Conservation (phyloP, 805 yeast genomes). For the Candida lessepsii region DNA sequence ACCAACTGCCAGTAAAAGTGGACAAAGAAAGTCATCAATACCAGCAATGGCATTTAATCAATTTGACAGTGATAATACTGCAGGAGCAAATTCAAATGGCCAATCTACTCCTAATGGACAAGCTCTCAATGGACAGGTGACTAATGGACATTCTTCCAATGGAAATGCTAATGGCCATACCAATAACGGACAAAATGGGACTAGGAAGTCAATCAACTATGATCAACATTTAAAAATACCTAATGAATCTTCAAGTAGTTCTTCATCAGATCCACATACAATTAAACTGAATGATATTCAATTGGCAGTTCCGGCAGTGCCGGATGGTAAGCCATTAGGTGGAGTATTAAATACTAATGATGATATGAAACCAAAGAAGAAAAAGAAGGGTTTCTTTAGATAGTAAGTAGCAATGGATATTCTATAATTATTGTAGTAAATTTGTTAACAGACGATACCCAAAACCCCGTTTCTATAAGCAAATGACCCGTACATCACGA, state of each 20-base stretch:
- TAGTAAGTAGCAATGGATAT: no score
- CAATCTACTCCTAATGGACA: neutral
- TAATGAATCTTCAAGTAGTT: constrained; percentile 11
- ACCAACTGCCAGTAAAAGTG: constrained; percentile 14
- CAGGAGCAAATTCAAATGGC: neutral
- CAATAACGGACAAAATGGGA: constrained; percentile 14
- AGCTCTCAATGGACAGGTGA: neutral
- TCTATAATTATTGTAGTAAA: no score
- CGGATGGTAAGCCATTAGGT: constrained; percentile 30
- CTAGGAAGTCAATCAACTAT: constrained; percentile 16
- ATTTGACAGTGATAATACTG: constrained; percentile 4
- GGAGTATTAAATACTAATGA: constrained; percentile 16
- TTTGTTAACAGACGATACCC: no score
- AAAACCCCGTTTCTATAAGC: no score
- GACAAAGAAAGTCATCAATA: constrained; percentile 17
- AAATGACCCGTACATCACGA: no score
- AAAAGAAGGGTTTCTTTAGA: constrained; percentile 30
- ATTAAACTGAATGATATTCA: constrained; percentile 18
- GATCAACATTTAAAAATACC: constrained; percentile 23
- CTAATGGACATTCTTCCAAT: neutral
- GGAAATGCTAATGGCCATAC: neutral
- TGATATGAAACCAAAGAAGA: constrained; percentile 20
- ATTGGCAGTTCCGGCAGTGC: constrained; percentile 14
- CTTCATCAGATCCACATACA: constrained; percentile 25
- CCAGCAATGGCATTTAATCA: constrained; percentile 12